Evolutionary conservation across 2,329 filamentous ascomycete species (phyloP).

Genomic region (Fusarium scirpi): DNA sequence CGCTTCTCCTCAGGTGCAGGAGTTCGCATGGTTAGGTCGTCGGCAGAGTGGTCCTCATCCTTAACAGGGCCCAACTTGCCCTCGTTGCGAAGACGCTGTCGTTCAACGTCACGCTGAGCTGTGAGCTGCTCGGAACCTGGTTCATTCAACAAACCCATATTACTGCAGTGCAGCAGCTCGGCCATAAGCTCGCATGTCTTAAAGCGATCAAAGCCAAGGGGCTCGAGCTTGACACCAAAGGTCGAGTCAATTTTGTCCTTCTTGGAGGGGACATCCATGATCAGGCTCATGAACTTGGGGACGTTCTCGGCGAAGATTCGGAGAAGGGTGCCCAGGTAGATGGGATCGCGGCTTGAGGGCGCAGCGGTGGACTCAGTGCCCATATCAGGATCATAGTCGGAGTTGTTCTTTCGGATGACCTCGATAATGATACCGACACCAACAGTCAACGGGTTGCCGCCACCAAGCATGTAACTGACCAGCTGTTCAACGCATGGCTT

Average conservation of each 20-base stretch:
- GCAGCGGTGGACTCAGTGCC: constrained; percentile 81
- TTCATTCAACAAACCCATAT: constrained; percentile 97
- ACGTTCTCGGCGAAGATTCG: constrained; percentile 91
- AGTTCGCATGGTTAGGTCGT: constrained; percentile 72
- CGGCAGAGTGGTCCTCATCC: constrained; percentile 58
- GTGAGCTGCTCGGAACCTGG: constrained; percentile 90
- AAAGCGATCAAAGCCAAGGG: constrained; percentile 95
- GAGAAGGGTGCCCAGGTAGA: constrained; percentile 91
- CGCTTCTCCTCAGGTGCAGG: constrained; percentile 70
- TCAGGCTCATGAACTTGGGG: constrained; percentile 91
- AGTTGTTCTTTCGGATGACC: constrained; percentile 99
- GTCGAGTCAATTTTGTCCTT: constrained; percentile 84
- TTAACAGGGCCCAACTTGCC: constrained; percentile 71
- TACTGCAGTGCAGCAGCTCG: constrained; percentile 95
- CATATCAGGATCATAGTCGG: constrained; percentile 95
- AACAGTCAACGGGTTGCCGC: constrained; percentile 93
- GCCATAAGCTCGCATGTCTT: constrained; percentile 99
- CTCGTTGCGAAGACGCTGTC: constrained; percentile 81
- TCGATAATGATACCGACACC: constrained; percentile 98
- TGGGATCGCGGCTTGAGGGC: constrained; percentile 89
- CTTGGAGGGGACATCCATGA: constrained; percentile 80
- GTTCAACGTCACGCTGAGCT: constrained; percentile 80
- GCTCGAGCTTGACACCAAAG: constrained; percentile 91
- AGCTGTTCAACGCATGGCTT: constrained; percentile 83
- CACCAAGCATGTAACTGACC: constrained; percentile 91